Conservation (phyloP, 2,329 filamentous ascomycete species). For the Phialophora expanda region DNA sequence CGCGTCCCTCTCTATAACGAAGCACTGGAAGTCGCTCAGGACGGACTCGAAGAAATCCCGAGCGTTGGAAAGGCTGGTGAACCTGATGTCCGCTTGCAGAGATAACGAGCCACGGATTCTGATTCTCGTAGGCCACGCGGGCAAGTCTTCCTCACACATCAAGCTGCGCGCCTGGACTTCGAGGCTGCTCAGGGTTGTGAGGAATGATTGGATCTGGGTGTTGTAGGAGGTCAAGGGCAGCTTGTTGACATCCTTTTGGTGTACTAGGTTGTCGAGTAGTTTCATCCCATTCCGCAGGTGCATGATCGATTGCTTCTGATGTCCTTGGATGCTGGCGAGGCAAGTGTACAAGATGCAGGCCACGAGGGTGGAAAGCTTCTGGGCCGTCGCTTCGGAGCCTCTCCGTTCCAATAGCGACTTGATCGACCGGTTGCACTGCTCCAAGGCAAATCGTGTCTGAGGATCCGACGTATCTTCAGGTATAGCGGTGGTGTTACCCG, state of each 20-base stretch:
- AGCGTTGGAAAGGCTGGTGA: constrained; percentile 7
- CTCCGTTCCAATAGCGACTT: constrained; percentile 10
- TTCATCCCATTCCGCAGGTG: constrained; percentile 19
- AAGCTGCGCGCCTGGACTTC: constrained; percentile 20
- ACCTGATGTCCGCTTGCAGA: neutral
- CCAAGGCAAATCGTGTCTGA: constrained; percentile 17
- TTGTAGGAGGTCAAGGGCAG: constrained; percentile 6
- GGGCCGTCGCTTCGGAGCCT: constrained; percentile 5
- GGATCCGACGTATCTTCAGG: constrained; percentile 19
- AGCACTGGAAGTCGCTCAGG: constrained; percentile 20
- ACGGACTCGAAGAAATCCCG: constrained; percentile 18
- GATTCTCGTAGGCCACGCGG: constrained; percentile 4
- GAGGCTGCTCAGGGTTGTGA: constrained; percentile 14
- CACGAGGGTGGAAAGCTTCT: constrained; percentile 15
- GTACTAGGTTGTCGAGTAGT: constrained; percentile 11
- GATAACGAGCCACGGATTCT: neutral
- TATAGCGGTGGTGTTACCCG: constrained; percentile 10
- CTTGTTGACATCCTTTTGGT: constrained; percentile 1
- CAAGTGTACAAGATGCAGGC: constrained; percentile 23
- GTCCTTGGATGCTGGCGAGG: constrained; percentile 18
- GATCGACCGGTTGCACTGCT: constrained; percentile 24
- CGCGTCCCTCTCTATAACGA: constrained; percentile 5
- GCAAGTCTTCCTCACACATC: constrained; percentile 19
- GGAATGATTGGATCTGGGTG: constrained; percentile 16
- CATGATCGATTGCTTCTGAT: constrained; percentile 23